Evolutionary conservation across 257 asterid genomes (phyloP), one percentile per base, ranked within the genome.

Genomic region (Primulina huaijiensis): DNA sequence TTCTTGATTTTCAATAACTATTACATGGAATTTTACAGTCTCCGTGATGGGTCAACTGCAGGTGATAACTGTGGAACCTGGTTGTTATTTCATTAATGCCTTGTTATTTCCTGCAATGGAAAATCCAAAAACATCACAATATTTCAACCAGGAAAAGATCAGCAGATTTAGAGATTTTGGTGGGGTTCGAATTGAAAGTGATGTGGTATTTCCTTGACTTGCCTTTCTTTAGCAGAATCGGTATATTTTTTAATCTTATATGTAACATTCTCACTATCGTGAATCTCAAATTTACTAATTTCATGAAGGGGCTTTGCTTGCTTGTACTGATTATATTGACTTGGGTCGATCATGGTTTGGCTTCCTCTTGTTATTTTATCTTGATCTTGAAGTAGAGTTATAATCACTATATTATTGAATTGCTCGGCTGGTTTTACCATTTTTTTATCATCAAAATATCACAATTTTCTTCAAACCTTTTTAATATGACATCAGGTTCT

Each of bases 41-140:
- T 50, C 69, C 56, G 64, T 62, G 33, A 31, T 65, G 68, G 38
- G 33, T 79, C 60, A 57, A 64, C 68, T 80, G 78, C 93, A 93
- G 98, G 98, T 93, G 72, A 87, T 93, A 75, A 93, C 98, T 12
- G 98, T 93, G 75, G 98, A 93, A 72, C 98, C 98, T 40, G 98
- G 98, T 61, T 93, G 98, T 74, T 93, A 93, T 77, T 90, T 93
- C 83, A 89, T 93, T 63, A 96, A 93, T 66, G 92, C 95, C 57
- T 77, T 89, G 82, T 79, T 93, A 75, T 79, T 86, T 78, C 97
- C 96, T 70, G 98, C 98, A 43, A 82, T 90, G 96, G 88, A 83
- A 76, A 87, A 72, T 77, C 35, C 87, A 58, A 83, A 71, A 61
- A 84, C 90, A 17, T 87, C 96, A 25, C 77, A 81, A 62, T 93